Base-by-base conservation (phyloP, 306 rosid genomes). In the Chamaecrista fasciculata region DNA sequence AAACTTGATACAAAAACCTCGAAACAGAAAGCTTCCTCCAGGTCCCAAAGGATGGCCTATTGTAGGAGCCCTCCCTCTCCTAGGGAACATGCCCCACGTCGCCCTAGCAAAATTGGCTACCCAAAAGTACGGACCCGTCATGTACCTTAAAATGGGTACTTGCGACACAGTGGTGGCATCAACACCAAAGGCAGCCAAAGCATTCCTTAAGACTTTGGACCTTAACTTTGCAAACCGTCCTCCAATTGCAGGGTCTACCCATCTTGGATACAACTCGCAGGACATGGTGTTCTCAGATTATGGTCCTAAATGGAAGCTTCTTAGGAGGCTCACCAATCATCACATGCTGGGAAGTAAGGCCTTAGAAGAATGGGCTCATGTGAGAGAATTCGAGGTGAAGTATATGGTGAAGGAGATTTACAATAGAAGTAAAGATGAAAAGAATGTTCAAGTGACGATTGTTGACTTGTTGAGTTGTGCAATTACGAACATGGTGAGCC, bases 31-130 rank as follows among this genome's bases (percentile, higher is more conserved):
- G 8, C 48, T 84, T 33, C 85, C 88, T 19, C 88, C 88, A 0
- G 85, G 88, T 2, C 88, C 85, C 16, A 80, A 60, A 58, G 88
- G 88, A 50, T 84, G 83, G 88, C 85, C 88, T 3, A 21, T 84
- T 56, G 37, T 80, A 5, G 88, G 88, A 2, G 79, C 74, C 20
- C 79, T 84, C 11, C 83, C 88, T 11, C 79, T 74, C 0, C 55
- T 84, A 10, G 88, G 88, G 0, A 14, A 49, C 74, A 80, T 77
- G 85, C 88, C 88, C 4, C 85, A 84, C 33, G 81, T 75, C 24
- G 43, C 85, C 11, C 79, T 84, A 21, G 14, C 88, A 46, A 44
- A 74, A 9, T 50, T 84, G 85, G 74, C 85, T 1, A 75, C 2
- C 1, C 46, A 49, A 24, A 67, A 61, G 48, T 80, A 24, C 48